These are phyloP conservation scores for Eucalyptus erythrocorys DNA, from an alignment of 345 rosid species.

Conservation along the genomic window DNA sequence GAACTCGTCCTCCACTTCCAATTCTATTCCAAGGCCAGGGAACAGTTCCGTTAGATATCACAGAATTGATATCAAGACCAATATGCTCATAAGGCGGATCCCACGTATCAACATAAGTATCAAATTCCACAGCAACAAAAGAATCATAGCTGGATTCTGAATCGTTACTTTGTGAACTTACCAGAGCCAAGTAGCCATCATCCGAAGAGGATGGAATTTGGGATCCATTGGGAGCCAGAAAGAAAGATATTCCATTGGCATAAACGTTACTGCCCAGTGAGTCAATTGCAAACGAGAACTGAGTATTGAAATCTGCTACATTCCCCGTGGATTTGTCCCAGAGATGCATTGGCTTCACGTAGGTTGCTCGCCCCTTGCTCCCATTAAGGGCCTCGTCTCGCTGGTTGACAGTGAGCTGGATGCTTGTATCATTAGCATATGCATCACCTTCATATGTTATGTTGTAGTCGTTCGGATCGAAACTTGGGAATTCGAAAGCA, in stretches of 20 bases:
- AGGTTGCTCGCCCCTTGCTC: background rate
- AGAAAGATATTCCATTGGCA: background rate
- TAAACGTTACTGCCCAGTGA: rapidly evolving
- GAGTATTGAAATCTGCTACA: background rate
- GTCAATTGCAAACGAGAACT: background rate
- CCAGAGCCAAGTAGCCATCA: background rate
- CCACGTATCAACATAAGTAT: rapidly evolving
- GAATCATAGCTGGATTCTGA: background rate
- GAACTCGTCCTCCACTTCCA: background rate
- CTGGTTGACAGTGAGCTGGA: background rate
- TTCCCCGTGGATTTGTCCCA: background rate
- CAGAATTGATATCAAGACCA: background rate
- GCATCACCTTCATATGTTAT: background rate
- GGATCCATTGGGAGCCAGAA: background rate
- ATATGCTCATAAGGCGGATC: background rate
- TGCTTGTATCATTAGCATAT: background rate
- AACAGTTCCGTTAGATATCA: rapidly evolving
- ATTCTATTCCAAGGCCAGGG: background rate
- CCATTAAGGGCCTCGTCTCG: background rate
- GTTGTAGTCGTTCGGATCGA: background rate
- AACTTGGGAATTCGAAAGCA: background rate
- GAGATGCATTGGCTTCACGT: background rate
- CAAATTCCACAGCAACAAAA: background rate
- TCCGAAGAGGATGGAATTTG: rapidly evolving
- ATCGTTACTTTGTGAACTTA: background rate